A percentile compares a stretch with the other conserved stretches of the same genome.
These are phyloP conservation scores for Whalleya microplaca DNA, from an alignment of 2,329 filamentous ascomycete genomes.

Conservation along the genomic window DNA sequence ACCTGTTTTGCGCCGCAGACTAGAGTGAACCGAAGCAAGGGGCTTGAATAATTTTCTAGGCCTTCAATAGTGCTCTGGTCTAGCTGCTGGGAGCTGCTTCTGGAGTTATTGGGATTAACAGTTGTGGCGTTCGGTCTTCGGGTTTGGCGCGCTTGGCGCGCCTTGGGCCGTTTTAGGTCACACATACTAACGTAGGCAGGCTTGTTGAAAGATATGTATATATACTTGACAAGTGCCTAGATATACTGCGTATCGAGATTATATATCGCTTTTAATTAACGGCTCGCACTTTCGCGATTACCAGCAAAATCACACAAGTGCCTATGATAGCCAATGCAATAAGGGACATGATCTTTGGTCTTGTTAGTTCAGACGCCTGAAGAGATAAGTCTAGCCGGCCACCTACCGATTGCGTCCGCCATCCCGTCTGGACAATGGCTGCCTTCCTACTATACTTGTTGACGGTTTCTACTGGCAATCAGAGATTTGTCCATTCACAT, in stretches of 20 bases:
- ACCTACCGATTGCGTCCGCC: constrained; percentile 83
- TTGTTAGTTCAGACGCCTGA: constrained; percentile 3
- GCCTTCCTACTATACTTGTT: constrained; percentile 77
- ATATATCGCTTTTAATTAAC: constrained; percentile 8
- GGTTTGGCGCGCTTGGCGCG: constrained; percentile 14
- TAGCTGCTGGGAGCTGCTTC: not conserved
- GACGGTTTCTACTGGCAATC: constrained; percentile 57
- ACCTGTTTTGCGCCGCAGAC: constrained; percentile 67
- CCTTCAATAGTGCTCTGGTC: constrained; percentile 9
- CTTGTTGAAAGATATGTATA: constrained; percentile 18
- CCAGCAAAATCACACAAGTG: constrained; percentile 66
- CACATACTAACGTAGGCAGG: constrained; percentile 12
- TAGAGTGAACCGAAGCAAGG: constrained; percentile 17
- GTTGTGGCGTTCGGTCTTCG: constrained; percentile 9
- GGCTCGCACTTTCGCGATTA: constrained; percentile 47
- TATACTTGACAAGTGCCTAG: not conserved
- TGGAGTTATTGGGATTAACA: constrained; percentile 5
- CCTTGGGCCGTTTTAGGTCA: constrained; percentile 1
- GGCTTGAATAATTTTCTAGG: not conserved
- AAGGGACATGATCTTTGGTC: constrained; percentile 56
- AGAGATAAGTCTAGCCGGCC: too few species aligned
- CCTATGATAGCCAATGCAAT: constrained; percentile 67
- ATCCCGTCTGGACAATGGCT: constrained; percentile 89
- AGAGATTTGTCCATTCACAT: not conserved
- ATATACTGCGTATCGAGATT: not conserved